A percentile compares a stretch with the other conserved stretches of the same genome.
These are phyloP conservation scores for Dendrostoma leiphaemia DNA, from an alignment of 2,329 filamentous ascomycete species.

Conservation along the genomic window DNA sequence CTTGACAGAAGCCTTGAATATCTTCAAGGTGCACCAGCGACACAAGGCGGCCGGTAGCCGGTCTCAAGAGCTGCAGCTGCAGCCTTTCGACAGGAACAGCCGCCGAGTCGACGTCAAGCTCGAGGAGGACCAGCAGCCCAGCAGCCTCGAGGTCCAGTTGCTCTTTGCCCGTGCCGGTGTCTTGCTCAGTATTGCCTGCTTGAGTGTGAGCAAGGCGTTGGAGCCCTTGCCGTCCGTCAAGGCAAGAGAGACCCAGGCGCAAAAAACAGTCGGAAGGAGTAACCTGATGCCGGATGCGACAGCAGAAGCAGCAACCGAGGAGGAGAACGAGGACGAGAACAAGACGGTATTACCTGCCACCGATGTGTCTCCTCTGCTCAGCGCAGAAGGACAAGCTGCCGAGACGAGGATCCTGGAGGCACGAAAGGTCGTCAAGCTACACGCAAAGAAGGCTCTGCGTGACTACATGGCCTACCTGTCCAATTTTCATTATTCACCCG, in stretches of 20 bases:
- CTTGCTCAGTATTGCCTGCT: slow-evolving; percentile 70
- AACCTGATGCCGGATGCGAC: slow-evolving; percentile 21
- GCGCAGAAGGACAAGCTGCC: slow-evolving; percentile 44
- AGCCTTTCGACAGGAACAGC: slow-evolving; percentile 31
- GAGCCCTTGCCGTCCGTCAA: slow-evolving; percentile 6
- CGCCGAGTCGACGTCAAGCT: slow-evolving; percentile 34
- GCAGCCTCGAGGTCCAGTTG: slow-evolving; percentile 71
- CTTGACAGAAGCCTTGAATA: slow-evolving; percentile 63
- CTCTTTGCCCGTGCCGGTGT: slow-evolving; percentile 73
- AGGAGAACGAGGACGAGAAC: no score
- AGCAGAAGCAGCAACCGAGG: slow-evolving; percentile 21
- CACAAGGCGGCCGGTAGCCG: slow-evolving; percentile 45
- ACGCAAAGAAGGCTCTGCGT: slow-evolving; percentile 72
- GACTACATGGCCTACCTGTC: slow-evolving; percentile 73
- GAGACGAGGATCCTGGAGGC: slow-evolving; percentile 51
- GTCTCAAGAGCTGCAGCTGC: slow-evolving; percentile 50
- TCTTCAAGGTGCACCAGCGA: slow-evolving; percentile 51
- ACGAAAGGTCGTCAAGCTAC: slow-evolving; percentile 67
- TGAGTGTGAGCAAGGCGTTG: slow-evolving; percentile 55
- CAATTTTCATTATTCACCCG: slow-evolving; percentile 75
- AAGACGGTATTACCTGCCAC: no score
- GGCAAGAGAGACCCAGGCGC: neutral
- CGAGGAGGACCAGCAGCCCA: slow-evolving; percentile 60
- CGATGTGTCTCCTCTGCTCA: slow-evolving; percentile 32
- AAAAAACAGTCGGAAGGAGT: neutral